Evolutionary conservation across 805 yeast genomes (phyloP).

Genomic region (Wilhelminamyces savonicus): DNA sequence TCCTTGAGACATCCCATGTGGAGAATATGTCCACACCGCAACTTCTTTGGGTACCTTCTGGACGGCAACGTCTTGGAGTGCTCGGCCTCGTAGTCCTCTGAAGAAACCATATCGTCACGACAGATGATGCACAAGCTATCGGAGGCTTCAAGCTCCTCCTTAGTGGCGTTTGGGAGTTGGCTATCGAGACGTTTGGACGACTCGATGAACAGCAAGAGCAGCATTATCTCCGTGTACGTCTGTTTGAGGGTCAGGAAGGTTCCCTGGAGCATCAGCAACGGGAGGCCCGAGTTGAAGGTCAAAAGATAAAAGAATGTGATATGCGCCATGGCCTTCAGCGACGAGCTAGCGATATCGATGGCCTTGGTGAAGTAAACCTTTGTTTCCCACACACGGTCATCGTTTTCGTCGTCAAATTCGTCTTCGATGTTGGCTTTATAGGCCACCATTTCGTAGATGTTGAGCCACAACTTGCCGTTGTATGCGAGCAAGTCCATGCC

Average conservation of each 20-base stretch:
- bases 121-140: constrained; percentile 80
- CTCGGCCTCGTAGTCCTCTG: constrained; percentile 24
- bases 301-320: constrained; percentile 28
- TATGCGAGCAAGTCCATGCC: constrained; percentile 47
- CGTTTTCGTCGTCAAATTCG: constrained; percentile 25
- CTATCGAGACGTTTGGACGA: constrained; percentile 60
- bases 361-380: constrained; percentile 54
- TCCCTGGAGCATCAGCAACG: constrained; percentile 39
- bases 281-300: constrained; percentile 23
- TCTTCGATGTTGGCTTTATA: constrained; percentile 36
- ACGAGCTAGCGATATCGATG: constrained; percentile 47
- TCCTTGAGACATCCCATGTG: constrained; percentile 86
- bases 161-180: constrained; percentile 57
- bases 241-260: constrained; percentile 32
- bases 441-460: constrained; percentile 47
- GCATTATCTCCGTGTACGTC: constrained; percentile 30
- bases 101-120: constrained; percentile 75
- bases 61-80: constrained; percentile 15
- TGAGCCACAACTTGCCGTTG: constrained; percentile 42
- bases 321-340: constrained; percentile 26
- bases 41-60: constrained; percentile 60
- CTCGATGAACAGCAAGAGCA: constrained; percentile 42
- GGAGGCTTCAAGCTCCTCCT: constrained; percentile 47
- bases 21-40: constrained; percentile 80
- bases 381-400: constrained; percentile 69